A percentile compares a stretch with the other conserved stretches of the same genome.
phyloP scores from a whole-genome alignment of 176 grass and related monocot genomes.

The Pharus latifolius region DNA sequence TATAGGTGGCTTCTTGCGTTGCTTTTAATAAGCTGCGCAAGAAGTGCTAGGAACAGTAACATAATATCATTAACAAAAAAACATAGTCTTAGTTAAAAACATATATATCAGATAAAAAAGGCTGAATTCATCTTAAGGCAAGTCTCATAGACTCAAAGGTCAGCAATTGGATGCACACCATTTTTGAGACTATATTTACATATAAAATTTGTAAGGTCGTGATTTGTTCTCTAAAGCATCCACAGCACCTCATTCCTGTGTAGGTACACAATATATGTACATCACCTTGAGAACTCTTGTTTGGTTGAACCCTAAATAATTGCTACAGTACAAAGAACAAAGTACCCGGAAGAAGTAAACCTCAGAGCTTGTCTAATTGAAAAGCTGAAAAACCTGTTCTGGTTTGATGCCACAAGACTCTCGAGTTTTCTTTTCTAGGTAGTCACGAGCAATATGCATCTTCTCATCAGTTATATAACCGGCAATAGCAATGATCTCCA shows the following conservation, averaged over 20 bases:
- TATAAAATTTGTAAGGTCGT: not conserved
- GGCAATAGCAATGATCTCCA: constrained; percentile 95
- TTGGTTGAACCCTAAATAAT: not conserved
- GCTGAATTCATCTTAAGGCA: not conserved
- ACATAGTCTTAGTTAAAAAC: not conserved
- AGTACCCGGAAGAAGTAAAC: not conserved
- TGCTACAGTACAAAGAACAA: not conserved
- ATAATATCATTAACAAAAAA: not conserved
- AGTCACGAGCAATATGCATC: constrained; percentile 94
- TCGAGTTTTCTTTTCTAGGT: constrained; percentile 81
- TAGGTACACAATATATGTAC: too few species aligned
- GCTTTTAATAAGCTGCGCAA: not conserved
- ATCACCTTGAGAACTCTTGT: not conserved
- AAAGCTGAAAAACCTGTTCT: constrained; percentile 48
- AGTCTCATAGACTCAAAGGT: not conserved
- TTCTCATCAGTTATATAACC: constrained; percentile 99
- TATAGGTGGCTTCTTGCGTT: not conserved
- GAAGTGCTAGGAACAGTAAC: too few species aligned
- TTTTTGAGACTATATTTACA: not conserved
- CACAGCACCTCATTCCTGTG: too few species aligned
- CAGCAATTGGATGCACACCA: not conserved
- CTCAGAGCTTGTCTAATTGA: not conserved
- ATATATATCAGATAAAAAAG: not conserved
- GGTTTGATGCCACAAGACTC: constrained; percentile 85
- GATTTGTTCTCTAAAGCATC: not conserved